A percentile compares a stretch with the other conserved stretches of the same genome.
These are phyloP conservation scores for Cytidiella melzeri DNA, from an alignment of 768 basidiomycete genomes.

Conservation along the genomic window DNA sequence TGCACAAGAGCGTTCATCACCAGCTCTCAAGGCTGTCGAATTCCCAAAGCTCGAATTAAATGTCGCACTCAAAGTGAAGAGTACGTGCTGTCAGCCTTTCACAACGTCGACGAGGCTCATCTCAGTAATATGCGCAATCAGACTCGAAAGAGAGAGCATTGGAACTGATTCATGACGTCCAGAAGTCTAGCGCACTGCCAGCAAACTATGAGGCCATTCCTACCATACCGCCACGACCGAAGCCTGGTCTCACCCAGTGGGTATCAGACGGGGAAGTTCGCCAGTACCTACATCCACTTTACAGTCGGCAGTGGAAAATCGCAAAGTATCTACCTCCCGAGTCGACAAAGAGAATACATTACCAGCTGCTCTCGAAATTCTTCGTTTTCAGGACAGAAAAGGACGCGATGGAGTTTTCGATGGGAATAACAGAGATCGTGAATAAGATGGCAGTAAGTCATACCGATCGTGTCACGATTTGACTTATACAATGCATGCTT, in stretches of 20 bases:
- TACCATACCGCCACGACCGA: background rate
- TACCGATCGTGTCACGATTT: background rate
- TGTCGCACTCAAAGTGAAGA: too few relatives aligned
- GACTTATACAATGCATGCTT: background rate
- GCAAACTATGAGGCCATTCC: background rate
- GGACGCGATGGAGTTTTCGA: background rate
- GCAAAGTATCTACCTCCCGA: background rate
- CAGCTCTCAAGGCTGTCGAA: background rate
- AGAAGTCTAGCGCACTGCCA: background rate
- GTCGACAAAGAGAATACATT: background rate
- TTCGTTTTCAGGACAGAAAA: background rate
- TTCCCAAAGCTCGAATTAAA: background rate
- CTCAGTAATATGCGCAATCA: too few relatives aligned
- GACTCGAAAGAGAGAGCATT: too few relatives aligned
- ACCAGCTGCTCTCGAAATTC: background rate
- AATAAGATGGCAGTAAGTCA: background rate
- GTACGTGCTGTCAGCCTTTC: too few relatives aligned
- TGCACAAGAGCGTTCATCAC: background rate
- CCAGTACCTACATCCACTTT: background rate
- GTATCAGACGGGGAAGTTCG: background rate
- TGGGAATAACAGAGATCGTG: background rate
- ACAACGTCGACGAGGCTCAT: too few relatives aligned
- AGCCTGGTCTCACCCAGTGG: background rate
- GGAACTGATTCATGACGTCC: too few relatives aligned
- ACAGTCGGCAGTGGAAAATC: background rate